A percentile compares a stretch with the other conserved stretches of the same genome.
Evolutionary conservation across 225 moss, liverwort and hornwort species (phyloP).

Genomic region (Bryum argenteum): DNA sequence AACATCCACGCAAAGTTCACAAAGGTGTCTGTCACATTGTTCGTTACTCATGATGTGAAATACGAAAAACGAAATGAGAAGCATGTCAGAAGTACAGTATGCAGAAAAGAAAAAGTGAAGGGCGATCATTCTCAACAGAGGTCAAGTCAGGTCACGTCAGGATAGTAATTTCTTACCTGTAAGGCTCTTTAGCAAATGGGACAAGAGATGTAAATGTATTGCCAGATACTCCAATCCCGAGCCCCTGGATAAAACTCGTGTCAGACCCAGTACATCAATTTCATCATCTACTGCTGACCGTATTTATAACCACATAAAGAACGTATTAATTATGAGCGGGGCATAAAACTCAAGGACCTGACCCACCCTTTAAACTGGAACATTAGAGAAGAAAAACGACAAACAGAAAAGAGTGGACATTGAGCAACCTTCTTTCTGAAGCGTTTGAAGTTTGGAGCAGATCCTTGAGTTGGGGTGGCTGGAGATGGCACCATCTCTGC

Average conservation of each 20-base stretch:
- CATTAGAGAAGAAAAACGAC: neutral
- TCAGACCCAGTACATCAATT: slow-evolving; percentile 24
- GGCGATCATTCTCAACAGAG: slow-evolving; percentile 6
- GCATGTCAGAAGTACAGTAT: neutral
- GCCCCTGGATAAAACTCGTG: slow-evolving; percentile 38
- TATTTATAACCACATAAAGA: neutral
- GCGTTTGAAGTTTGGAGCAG: slow-evolving; percentile 67
- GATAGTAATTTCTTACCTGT: slow-evolving; percentile 55
- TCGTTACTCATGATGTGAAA: neutral
- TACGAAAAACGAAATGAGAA: neutral
- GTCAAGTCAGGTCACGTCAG: neutral
- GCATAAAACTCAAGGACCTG: neutral
- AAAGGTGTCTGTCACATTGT: neutral
- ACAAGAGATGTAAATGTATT: slow-evolving; percentile 71
- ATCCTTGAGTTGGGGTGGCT: slow-evolving; percentile 36
- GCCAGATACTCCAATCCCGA: slow-evolving; percentile 55
- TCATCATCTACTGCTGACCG: neutral
- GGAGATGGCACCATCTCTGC: slow-evolving; percentile 25
- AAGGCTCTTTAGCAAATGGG: slow-evolving; percentile 89
- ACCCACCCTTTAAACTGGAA: neutral
- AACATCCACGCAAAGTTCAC: neutral
- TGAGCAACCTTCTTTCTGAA: slow-evolving; percentile 71
- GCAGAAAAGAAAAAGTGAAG: neutral
- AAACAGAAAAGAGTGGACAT: neutral
- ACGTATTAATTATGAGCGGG: neutral